Base-by-base conservation (phyloP, 2,329 filamentous ascomycete species). In the Colletotrichum cereale region DNA sequence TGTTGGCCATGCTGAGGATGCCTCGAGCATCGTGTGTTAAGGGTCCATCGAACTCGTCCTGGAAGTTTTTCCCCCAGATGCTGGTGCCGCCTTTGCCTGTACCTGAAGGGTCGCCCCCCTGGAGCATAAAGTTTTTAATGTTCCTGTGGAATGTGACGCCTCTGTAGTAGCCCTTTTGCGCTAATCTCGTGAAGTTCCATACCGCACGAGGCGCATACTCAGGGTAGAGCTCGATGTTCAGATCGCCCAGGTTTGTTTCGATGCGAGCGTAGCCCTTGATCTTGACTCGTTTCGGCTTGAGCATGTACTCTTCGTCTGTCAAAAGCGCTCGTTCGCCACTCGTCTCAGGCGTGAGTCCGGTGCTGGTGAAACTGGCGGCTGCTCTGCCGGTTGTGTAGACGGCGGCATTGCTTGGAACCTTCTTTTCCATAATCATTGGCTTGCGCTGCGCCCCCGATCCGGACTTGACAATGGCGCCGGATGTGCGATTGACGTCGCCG, bases 101-200 rank as follows among this genome's bases (percentile, higher is more conserved):
- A 1, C 96, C 96, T 0, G 94, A 94, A 0, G 96, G 96, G 79
- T 99, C 96, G 47, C 96, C 96, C 53, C 96, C 96, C 80, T 99
- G 96, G 48, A 99, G 93, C 96, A 99, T 99, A 80, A 99, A 99
- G 76, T 93, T 94, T 69, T 91, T 91, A 76, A 99, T 98, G 80
- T 97, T 98, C 73, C 96, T 91, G 81, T 99, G 96, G 79, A 99
- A 99, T 16, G 88, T 82, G 2, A 97, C 91, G 74, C 89, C 89
- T 62, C 90, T 90, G 84, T 98, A 99, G 82, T 97, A 98, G 0
- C 96, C 96, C 75, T 92, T 93, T 78, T 97, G 93, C 1, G 95
- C 90, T 5, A 99, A 85, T 67, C 93, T 91, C 63, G 97, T 89
- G 78, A 99, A 99, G 81, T 99, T 99, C 94, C 96, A 99, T 2